Evolutionary conservation across 2,329 filamentous ascomycete genomes (phyloP).

Genomic region (Leptographium wingfieldii): DNA sequence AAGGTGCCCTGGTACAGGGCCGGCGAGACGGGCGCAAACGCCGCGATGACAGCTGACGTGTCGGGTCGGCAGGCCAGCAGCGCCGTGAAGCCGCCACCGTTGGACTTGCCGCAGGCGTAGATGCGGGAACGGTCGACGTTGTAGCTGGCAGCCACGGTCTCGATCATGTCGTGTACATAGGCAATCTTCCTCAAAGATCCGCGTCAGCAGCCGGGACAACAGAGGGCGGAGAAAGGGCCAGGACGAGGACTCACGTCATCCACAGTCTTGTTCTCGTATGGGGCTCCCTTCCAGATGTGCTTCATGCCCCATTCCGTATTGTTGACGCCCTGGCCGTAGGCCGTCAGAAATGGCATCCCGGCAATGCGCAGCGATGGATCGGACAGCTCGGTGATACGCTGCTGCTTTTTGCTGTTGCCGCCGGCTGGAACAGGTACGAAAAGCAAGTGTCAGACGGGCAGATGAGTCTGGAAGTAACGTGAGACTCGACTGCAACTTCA

Average conservation of each 20-base stretch:
- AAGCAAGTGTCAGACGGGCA: background rate
- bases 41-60: constrained; percentile 7
- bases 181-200: background rate
- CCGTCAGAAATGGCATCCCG: constrained; percentile 5
- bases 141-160: background rate
- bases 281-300: constrained; percentile 8
- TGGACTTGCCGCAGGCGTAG: constrained; percentile 9
- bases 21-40: constrained; percentile 6
- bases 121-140: constrained; percentile 6
- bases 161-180: constrained; percentile 5
- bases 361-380: constrained; percentile 3
- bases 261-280: constrained; percentile 8
- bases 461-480: background rate
- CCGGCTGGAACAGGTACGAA: background rate
- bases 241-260: constrained; percentile 1
- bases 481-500: background rate
- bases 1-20: constrained; percentile 8
- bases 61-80: constrained; percentile 7
- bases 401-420: constrained; percentile 4
- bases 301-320: constrained; percentile 6
- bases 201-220: background rate
- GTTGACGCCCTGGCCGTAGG: constrained; percentile 7
- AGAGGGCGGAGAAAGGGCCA: background rate
- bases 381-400: constrained; percentile 7
- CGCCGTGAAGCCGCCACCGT: constrained; percentile 7